Evolutionary conservation across 78 protist genomes (phyloP), one percentile per base, ranked within the genome.

Genomic region (Dictyostelium discoideum): DNA sequence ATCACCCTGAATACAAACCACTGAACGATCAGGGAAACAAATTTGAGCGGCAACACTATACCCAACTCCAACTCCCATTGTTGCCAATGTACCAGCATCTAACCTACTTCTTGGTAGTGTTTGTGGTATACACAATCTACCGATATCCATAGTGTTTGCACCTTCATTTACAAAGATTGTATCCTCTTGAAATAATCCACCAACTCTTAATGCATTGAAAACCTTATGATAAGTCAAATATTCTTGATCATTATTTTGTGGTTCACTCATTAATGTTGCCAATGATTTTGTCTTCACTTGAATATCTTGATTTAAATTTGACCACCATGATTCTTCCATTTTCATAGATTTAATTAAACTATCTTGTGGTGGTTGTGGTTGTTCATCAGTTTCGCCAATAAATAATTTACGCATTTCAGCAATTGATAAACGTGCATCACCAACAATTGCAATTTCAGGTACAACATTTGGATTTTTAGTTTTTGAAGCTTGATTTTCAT

Each of bases 21-120:
- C 87, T 16, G 42, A 13, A 42, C 93, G 16, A 22, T 72, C 18
- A 0, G 83, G 85, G 24, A 65, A 72, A 22, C 84, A 50, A 16
- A 80, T 82, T 10, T 57, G 39, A 29, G 97, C 96, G 5, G 97
- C 97, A 14, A 96, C 54, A 20, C 96, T 93, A 76, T 88, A 96
- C 0, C 97, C 97, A 18, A 96, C 73, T n/a, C 97, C 97, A 42
- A 96, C 87, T 57, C 97, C 97, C 97, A 96, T 96, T 18, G 97
- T 96, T 8, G 89, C 85, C 2, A 84, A 44, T 14, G 97, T 85
- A n/a, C 97, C 97, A 2, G 96, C 93, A 73, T 96, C 97, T 14
- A 96, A 80, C 18, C 97, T 69, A 42, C 48, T 16, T 26, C 97
- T 63, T 37, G 97, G 93, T 20, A 42, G 7, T 13, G 37, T 32